These are phyloP conservation scores for Aquilaria agallochum DNA, from an alignment of 441 rosid species.

Conservation along the genomic window DNA sequence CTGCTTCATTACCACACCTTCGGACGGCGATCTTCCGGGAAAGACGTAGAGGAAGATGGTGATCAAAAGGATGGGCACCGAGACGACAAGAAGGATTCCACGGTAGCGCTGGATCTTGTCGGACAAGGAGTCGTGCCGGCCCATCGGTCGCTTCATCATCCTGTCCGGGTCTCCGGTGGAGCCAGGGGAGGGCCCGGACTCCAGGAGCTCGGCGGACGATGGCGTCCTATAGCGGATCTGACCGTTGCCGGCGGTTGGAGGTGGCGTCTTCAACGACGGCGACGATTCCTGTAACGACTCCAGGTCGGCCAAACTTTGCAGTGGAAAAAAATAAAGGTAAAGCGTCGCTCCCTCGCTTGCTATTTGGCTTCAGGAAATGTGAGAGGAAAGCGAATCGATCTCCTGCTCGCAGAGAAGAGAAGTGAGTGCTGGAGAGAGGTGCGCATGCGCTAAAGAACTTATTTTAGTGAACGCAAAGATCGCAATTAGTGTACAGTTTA, in stretches of 20 bases:
- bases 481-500: too few species aligned
- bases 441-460: too few species aligned
- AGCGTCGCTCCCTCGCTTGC: too few species aligned
- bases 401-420: too few species aligned
- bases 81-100: constrained; percentile 50
- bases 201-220: constrained; percentile 79
- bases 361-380: too few species aligned
- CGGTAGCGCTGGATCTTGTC: constrained; percentile 82
- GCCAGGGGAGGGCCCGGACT: constrained; percentile 31
- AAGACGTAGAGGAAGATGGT: constrained; percentile 54
- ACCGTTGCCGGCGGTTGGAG: constrained; percentile 58
- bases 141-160: constrained; percentile 53
- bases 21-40: constrained; percentile 53
- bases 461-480: too few species aligned
- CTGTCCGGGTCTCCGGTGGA: constrained; percentile 39
- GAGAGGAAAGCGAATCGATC: too few species aligned
- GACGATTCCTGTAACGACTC: constrained; percentile 69
- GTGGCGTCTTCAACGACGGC: constrained; percentile 54
- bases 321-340: background rate
- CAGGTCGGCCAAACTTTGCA: constrained; percentile 45
- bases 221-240: constrained; percentile 94
- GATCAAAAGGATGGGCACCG: constrained; percentile 61
- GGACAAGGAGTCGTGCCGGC: constrained; percentile 52
- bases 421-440: too few species aligned
- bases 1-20: constrained; percentile 29